These are phyloP conservation scores for Nicotiana knightiana DNA, from an alignment of 257 asterid genomes.

Conservation along the genomic window DNA sequence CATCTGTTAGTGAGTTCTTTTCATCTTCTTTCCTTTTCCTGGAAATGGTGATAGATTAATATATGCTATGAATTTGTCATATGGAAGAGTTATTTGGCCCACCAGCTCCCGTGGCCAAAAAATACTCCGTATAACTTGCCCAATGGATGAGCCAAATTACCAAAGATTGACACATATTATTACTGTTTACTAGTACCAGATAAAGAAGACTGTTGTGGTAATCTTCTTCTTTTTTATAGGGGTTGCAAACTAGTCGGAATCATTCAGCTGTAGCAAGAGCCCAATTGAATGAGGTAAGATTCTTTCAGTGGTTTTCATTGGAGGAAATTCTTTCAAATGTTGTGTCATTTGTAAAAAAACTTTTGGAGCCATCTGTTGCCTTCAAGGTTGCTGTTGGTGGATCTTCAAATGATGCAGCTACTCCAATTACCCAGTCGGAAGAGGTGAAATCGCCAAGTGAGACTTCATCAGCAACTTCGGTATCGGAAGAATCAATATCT, in stretches of 20 bases:
- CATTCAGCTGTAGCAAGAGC: slow-evolving; percentile 43
- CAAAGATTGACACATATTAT: not conserved
- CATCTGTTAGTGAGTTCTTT: not conserved
- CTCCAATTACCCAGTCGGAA: slow-evolving; percentile 35
- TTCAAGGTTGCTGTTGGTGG: slow-evolving; percentile 64
- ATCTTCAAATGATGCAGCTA: slow-evolving; percentile 35
- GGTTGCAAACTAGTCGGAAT: slow-evolving; percentile 45
- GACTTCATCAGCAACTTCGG: slow-evolving; percentile 31
- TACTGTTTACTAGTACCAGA: not conserved
- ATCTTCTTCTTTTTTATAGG: slow-evolving; percentile 27
- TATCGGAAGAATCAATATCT: slow-evolving; percentile 61
- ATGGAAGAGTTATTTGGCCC: not conserved
- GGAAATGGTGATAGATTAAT: slow-evolving; percentile 1
- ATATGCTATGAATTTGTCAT: not conserved
- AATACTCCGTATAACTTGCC: not conserved
- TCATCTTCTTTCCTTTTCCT: not conserved
- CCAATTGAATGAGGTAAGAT: slow-evolving; percentile 57
- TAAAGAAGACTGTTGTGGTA: slow-evolving; percentile 9
- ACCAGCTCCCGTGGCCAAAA: not conserved
- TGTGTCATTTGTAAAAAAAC: slow-evolving; percentile 19
- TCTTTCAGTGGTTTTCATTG: slow-evolving; percentile 20
- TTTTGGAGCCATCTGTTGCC: slow-evolving; percentile 32
- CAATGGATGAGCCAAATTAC: not conserved
- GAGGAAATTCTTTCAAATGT: slow-evolving; percentile 24
- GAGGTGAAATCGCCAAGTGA: slow-evolving; percentile 37